A percentile compares a stretch with the other conserved stretches of the same genome.
phyloP scores from a whole-genome alignment of 805 yeast species.

The Scheffersomyces ergatensis region DNA sequence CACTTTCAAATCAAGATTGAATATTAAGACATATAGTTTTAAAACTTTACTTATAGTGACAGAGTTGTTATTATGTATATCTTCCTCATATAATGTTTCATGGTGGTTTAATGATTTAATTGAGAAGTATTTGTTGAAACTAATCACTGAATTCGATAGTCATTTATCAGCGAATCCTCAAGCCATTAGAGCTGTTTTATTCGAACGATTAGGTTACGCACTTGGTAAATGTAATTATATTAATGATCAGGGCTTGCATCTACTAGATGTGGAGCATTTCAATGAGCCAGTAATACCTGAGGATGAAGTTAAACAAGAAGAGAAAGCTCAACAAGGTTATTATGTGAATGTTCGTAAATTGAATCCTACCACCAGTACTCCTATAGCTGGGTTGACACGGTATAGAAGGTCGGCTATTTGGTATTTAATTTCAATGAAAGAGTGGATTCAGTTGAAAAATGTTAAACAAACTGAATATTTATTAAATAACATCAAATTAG shows the following conservation, averaged over 20 bases:
- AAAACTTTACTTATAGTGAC: constrained; percentile 65
- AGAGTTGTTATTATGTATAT: constrained; percentile 62
- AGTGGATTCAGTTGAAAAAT: constrained; percentile 47
- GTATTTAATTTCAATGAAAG: constrained; percentile 69
- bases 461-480: constrained; percentile 22
- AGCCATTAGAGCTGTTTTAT: constrained; percentile 45
- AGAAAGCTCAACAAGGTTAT: constrained; percentile 5
- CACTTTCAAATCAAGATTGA: constrained; percentile 70
- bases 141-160: constrained; percentile 44
- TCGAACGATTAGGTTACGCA: constrained; percentile 40
- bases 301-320: neutral
- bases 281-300: neutral
- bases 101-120: constrained; percentile 47
- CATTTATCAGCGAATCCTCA: constrained; percentile 37
- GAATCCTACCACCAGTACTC: constrained; percentile 29
- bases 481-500: constrained; percentile 22
- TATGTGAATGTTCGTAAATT: constrained; percentile 36
- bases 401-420: constrained; percentile 75
- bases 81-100: constrained; percentile 35
- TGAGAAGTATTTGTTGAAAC: constrained; percentile 43
- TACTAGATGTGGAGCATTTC: constrained; percentile 27
- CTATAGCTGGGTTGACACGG: constrained; percentile 55
- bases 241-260: constrained; percentile 18
- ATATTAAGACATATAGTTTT: constrained; percentile 66
- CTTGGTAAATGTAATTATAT: constrained; percentile 43